phyloP scores from a whole-genome alignment of 2,329 filamentous ascomycete genomes.

The Grosmannia penicillata region DNA sequence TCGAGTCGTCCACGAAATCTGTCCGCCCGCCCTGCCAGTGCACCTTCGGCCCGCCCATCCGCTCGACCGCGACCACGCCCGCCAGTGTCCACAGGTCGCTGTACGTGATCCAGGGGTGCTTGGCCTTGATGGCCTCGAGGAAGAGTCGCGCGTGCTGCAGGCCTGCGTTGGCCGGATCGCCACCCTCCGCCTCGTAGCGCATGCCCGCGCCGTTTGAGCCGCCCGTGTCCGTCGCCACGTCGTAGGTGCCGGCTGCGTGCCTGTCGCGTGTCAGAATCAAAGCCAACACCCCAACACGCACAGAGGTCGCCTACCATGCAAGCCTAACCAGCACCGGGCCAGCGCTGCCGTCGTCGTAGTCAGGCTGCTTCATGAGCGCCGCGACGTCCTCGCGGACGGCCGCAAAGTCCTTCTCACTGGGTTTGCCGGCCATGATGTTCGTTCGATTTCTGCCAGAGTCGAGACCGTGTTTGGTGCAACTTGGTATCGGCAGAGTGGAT shows the following conservation, averaged over 20 bases:
- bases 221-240: constrained; percentile 41
- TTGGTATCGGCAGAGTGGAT: no score
- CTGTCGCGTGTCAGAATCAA: constrained; percentile 15
- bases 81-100: constrained; percentile 51
- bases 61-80: constrained; percentile 40
- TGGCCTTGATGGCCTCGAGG: constrained; percentile 44
- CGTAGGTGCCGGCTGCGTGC: constrained; percentile 51
- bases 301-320: constrained; percentile 32
- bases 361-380: constrained; percentile 40
- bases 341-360: constrained; percentile 49
- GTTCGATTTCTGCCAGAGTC: no score
- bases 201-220: constrained; percentile 52
- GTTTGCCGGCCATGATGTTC: not conserved
- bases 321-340: constrained; percentile 49
- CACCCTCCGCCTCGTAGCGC: constrained; percentile 49
- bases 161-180: constrained; percentile 50
- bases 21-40: constrained; percentile 43
- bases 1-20: constrained; percentile 45
- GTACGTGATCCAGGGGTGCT: constrained; percentile 50
- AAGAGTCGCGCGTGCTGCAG: constrained; percentile 49
- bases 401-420: not conserved
- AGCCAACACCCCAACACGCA: not conserved
- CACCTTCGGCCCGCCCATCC: constrained; percentile 44
- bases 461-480: no score
- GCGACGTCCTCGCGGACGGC: not conserved